Evolutionary conservation across 148 eudicot genomes (phyloP).

Genomic region (Rhododendron simsii): DNA sequence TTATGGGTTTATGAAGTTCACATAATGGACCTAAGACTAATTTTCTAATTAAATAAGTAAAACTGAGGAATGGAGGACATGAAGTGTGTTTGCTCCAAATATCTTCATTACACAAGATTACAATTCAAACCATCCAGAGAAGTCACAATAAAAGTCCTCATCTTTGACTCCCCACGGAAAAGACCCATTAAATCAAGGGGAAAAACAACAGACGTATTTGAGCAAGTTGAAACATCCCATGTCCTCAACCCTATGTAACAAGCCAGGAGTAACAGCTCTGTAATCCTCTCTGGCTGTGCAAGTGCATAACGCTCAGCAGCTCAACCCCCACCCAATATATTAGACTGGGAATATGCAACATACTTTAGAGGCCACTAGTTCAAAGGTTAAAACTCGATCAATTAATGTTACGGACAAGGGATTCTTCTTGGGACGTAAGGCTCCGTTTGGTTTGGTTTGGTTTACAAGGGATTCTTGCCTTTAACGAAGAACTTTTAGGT

Average conservation of each 20-base stretch:
- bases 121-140: not conserved
- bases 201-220: not conserved
- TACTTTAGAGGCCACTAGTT: not conserved
- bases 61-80: not conserved
- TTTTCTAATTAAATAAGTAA: not conserved
- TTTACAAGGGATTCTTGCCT: not conserved
- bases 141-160: not conserved
- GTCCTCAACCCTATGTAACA: not conserved
- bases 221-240: not conserved
- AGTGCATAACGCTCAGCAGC: not conserved
- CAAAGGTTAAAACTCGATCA: not conserved
- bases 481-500: not conserved
- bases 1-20: no score
- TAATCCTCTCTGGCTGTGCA: not conserved
- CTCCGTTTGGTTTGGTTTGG: no score
- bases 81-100: not conserved
- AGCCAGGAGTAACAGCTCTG: not conserved
- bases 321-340: not conserved
- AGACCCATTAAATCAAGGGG: not conserved
- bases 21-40: no score
- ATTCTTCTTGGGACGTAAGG: not conserved
- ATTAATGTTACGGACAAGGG: not conserved
- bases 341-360: not conserved
- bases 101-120: not conserved
- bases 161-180: not conserved